Percentiles rank a stretch among this genome's conserved stretches.
Conservation (phyloP, 1,139 yeast genomes). For the Suzukiozyma palmioleophila region DNA sequence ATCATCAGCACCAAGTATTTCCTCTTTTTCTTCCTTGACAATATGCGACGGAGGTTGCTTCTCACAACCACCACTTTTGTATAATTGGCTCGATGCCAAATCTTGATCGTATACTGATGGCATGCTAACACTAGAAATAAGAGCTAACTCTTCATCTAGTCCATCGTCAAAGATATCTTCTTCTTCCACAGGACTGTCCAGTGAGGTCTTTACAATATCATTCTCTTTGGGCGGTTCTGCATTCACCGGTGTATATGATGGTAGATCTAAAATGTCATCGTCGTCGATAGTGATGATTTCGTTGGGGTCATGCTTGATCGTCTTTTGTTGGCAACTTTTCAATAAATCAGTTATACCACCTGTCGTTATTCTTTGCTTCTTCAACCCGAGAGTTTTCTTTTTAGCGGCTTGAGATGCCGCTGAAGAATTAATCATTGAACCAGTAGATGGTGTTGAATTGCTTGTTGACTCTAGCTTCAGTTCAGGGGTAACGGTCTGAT, state of each 20-base stretch:
- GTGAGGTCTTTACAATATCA: background rate
- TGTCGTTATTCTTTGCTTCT: slow-evolving; percentile 9
- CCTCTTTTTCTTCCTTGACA: background rate
- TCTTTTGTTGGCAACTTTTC: slow-evolving; percentile 8
- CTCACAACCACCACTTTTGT: too few species aligned
- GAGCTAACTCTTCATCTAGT: slow-evolving; percentile 22
- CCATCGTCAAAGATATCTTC: slow-evolving; percentile 27
- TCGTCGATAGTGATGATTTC: slow-evolving; percentile 6
- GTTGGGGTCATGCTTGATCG: slow-evolving; percentile 1
- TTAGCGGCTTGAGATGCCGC: background rate
- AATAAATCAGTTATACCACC: slow-evolving; percentile 13
- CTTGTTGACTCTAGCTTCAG: background rate
- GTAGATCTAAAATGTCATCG: slow-evolving; percentile 2
- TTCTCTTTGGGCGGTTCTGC: background rate
- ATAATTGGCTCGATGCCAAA: background rate
- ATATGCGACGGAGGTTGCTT: too few species aligned
- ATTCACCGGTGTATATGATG: slow-evolving; percentile 3
- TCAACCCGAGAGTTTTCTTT: slow-evolving; percentile 15
- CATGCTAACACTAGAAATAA: background rate
- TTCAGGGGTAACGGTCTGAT: background rate
- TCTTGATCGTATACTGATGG: slow-evolving; percentile 2
- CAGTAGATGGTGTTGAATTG: background rate
- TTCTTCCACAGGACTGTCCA: slow-evolving; percentile 10
- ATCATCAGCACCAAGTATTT: slow-evolving; percentile 4
- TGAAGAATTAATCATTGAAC: background rate